Percentiles rank a stretch among this genome's conserved stretches.
phyloP scores from a whole-genome alignment of 805 yeast genomes.

The Schizosaccharomyces japonicus region DNA sequence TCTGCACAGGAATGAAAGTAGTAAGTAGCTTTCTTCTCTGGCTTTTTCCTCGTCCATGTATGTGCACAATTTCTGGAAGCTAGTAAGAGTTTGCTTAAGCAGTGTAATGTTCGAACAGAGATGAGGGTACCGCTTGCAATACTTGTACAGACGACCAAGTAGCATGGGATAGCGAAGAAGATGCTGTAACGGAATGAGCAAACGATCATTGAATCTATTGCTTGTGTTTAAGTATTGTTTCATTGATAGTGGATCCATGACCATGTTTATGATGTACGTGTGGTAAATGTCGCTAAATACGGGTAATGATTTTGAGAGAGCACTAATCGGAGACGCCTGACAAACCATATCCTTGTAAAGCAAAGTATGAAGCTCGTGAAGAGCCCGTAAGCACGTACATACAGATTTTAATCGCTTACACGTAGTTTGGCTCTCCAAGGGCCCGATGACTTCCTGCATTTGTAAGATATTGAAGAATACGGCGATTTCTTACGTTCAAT shows the following conservation, averaged over 20 bases:
- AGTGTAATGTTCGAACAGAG: not conserved
- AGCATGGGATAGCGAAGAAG: not conserved
- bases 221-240: not conserved
- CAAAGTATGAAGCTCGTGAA: not conserved
- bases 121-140: not conserved
- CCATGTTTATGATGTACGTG: not conserved
- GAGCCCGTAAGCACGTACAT: not conserved
- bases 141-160: not conserved
- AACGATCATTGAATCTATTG: not conserved
- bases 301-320: not conserved
- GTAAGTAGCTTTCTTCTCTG: not conserved
- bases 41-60: not conserved
- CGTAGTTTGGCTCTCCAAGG: not conserved
- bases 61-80: not conserved
- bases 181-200: not conserved
- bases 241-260: not conserved
- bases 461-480: too few relatives aligned
- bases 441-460: not conserved
- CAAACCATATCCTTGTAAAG: not conserved
- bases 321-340: not conserved
- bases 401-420: not conserved
- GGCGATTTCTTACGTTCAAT: not conserved
- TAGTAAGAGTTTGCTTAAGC: not conserved
- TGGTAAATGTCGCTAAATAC: slow-evolving; percentile 1
- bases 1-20: not conserved